Evolutionary conservation across 2,329 filamentous ascomycete genomes (phyloP).

Genomic region (Fusarium oligoseptatum): DNA sequence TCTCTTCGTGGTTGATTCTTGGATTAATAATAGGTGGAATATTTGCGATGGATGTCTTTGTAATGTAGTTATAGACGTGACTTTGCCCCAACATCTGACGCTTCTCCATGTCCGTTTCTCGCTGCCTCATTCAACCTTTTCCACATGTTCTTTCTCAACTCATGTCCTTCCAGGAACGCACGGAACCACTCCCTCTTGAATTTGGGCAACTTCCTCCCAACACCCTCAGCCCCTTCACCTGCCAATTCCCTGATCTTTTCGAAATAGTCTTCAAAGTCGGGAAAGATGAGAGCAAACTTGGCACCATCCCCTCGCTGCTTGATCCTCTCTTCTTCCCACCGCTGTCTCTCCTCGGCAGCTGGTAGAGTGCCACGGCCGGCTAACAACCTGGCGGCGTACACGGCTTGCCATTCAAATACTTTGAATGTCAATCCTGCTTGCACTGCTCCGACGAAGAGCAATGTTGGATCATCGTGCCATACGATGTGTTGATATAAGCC

Average conservation of each 20-base stretch:
- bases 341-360: constrained; percentile 59
- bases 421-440: constrained; percentile 73
- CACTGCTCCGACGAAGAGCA: constrained; percentile 71
- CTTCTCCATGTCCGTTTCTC: not conserved
- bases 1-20: not conserved
- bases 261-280: constrained; percentile 75
- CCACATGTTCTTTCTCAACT: constrained; percentile 70
- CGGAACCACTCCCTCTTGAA: constrained; percentile 61
- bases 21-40: not conserved
- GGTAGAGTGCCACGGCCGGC: constrained; percentile 67
- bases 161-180: constrained; percentile 66
- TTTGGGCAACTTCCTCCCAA: constrained; percentile 59
- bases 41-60: not conserved
- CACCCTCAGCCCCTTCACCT: constrained; percentile 57
- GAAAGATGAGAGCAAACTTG: constrained; percentile 68
- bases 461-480: constrained; percentile 64
- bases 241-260: constrained; percentile 65
- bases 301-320: constrained; percentile 66
- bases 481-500: constrained; percentile 71
- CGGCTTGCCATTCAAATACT: constrained; percentile 77
- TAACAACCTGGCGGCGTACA: constrained; percentile 69
- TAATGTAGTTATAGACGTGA: not conserved
- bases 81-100: not conserved
- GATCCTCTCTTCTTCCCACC: constrained; percentile 71
- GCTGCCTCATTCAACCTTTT: constrained; percentile 58